Base-by-base conservation (phyloP, 805 yeast genomes). In the Wickerhamiella lipophila region DNA sequence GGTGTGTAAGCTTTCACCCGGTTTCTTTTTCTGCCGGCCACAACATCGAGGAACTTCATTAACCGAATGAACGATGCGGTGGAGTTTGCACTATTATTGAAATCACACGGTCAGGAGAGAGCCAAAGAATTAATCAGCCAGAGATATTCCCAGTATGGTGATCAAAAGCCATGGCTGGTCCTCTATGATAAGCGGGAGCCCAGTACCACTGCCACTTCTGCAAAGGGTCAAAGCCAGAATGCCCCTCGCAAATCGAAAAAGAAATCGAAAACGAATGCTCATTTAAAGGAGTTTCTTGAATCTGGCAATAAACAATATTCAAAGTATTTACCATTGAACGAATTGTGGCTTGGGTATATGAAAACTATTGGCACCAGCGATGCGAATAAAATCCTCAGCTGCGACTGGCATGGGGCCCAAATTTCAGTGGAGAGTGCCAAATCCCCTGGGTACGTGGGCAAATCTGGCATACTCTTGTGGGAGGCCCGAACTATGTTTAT, bases 371-470 rank as follows among this genome's bases (percentile, higher is more conserved):
- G 23, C 49, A 52, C 25, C 26, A 40, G 16, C 43, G 53, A 6
- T 49, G 56, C 62, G 11, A 47, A 58, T 39, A 50, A 80, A 55
- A 64, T 87, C 36, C 73, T 89, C 1, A 73, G 81, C 52, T 84
- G 92, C 1, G 96, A 87, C 58, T 82, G 75, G 64, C 81, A 81
- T 56, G 96, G 96, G 2, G 75, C 92, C n/a, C 61, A 63, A 38
- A 50, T 86, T 12, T 70, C 69, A 12, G 87, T 87, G 0, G 57
- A 69, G 2, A 73, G 76, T 42, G 70, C 84, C n/a, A 64, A 66
- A 18, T 81, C 80, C 57, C 66, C 70, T 4, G 72, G 76, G 45
- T 59, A 75, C 49, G 69, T 80, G 6, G 94, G 92, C 0, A 56
- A 72, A 27, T 55, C 68, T 34, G 96, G 96, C 0, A 82, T 87